Conservation (phyloP, 352 stramenopile species). For the Globisporangium lucens region DNA sequence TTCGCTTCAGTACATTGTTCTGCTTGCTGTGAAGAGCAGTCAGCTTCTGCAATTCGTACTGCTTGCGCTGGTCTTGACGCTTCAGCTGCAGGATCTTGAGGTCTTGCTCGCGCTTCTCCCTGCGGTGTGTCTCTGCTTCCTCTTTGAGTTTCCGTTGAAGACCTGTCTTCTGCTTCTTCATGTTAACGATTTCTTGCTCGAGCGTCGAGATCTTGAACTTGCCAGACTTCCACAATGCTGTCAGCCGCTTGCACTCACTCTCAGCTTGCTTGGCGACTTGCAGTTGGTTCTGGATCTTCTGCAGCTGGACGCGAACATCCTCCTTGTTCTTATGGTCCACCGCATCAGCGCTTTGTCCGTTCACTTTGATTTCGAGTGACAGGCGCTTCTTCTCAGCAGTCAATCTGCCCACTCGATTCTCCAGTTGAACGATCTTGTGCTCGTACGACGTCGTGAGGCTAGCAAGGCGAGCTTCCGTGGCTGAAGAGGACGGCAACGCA, state of each 20-base stretch:
- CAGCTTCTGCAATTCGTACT: slow-evolving; percentile 55
- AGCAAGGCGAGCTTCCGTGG: slow-evolving; percentile 25
- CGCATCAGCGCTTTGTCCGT: background rate
- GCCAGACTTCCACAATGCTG: slow-evolving; percentile 30
- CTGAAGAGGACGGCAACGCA: slow-evolving; percentile 12
- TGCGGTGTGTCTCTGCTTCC: slow-evolving; percentile 37
- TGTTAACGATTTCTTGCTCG: slow-evolving; percentile 40
- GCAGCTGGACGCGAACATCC: slow-evolving; percentile 24
- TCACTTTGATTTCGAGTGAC: slow-evolving; percentile 18
- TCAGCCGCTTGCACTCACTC: slow-evolving; percentile 37
- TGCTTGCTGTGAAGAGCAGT: slow-evolving; percentile 39
- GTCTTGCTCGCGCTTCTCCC: slow-evolving; percentile 39
- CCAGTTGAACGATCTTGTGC: slow-evolving; percentile 35
- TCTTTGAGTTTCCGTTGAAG: slow-evolving; percentile 40
- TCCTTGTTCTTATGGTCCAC: background rate
- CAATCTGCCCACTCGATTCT: slow-evolving; percentile 26
- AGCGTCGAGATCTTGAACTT: slow-evolving; percentile 48
- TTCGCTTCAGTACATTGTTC: slow-evolving; percentile 50
- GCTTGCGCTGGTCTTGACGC: slow-evolving; percentile 54
- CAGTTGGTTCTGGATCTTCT: slow-evolving; percentile 28
- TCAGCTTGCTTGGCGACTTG: slow-evolving; percentile 33
- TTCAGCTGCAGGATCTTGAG: slow-evolving; percentile 52
- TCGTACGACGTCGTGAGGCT: slow-evolving; percentile 37
- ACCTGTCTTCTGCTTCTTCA: slow-evolving; percentile 43
- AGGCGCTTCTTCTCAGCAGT: slow-evolving; percentile 28